Evolutionary conservation across 2,329 filamentous ascomycete species (phyloP), one percentile per base, ranked within the genome.

Genomic region (Verruconis gallopava): DNA sequence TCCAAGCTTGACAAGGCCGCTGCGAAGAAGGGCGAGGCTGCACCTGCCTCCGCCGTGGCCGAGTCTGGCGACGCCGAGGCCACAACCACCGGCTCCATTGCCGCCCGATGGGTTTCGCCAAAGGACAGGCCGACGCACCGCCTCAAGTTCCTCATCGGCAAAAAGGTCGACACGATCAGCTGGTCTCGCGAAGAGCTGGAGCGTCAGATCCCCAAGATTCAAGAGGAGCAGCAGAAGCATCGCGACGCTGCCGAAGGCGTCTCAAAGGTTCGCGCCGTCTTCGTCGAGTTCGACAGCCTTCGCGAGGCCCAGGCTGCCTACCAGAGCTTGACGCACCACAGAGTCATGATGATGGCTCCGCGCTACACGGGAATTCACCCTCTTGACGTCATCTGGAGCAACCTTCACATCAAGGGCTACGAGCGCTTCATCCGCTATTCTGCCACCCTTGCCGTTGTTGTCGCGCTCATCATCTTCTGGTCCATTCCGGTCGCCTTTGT

Each of bases 201-300:
- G 48, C 77, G 77, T 38, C 73, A 93, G 35, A 79, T 81, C 40
- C 79, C 82, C 0, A 71, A 82, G 46, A 79, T 85, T 21, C 72
- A 81, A 38, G 67, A 73, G 33, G 70, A 76, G 18, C 84, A 91
- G 57, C 70, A 68, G 32, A 69, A 72, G 38, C 83, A 89, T 55
- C 72, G 70, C 38, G 25, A 30, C 25, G 64, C 68, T 19, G 76
- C 77, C 39, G 70, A 80, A 14, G 73, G 69, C 3, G 49, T 48
- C 44, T 72, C 77, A 46, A 72, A 76, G 47, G 67, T 85, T 21
- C 76, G 80, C 12, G 80, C 85, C 17, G 84, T 91, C 9, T 98
- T 98, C 53, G 78, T 98, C 49, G 88, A 96, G 57, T 98, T 96
- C 54, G 71, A 75, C 47, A 77, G 72, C 2, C 85, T 94, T 56